Base-by-base conservation (phyloP, 495 filamentous ascomycete species). In the Paragyromitra xinjiangensis region DNA sequence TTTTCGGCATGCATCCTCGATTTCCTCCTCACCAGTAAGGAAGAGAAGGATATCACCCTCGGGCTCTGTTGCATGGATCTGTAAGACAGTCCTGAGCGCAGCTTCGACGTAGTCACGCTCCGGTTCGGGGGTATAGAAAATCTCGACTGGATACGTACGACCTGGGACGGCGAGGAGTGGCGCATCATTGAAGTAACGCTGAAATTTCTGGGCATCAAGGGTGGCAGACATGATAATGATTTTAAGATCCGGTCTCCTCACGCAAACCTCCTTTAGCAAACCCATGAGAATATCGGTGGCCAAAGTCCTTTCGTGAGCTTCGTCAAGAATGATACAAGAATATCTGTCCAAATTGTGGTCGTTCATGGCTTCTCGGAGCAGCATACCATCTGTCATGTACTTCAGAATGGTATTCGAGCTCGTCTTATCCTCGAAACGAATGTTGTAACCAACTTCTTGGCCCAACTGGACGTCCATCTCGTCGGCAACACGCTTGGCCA, bases 301-400 rank as follows among this genome's bases (percentile, higher is more conserved):
- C 71, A 98, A 88, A 0, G 95, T 98, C 82, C 95, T 89, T 85
- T 98, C 95, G 89, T 98, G 95, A 62, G 95, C 95, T 85, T 98
- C 95, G 84, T 99, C 96, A 72, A 99, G 90, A 82, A 99, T 99
- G 82, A 99, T 98, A 76, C 92, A 95, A 87, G 94, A 95, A 85
- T 99, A 99, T 11, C 94, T 91, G 22, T 89, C 89, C 78, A 99
- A 87, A 78, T 95, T 87, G 84, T 94, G 91, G 84, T 99, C 96
- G 85, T 97, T 90, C 96, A 99, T 99, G 42, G 96, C 94, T 86
- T 99, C 96, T 77, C 96, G 88, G 82, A 98, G 86, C 78, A 99
- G 89, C 95, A 98, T 98, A 90, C 96, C 96, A 83, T 99, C 96
- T 39, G 96, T 99, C 96, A 99, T 98, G 86, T 99, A 99, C 86